These are phyloP conservation scores for Periconia sp. DNA, from an alignment of 2,329 filamentous ascomycete genomes.

Conservation along the genomic window DNA sequence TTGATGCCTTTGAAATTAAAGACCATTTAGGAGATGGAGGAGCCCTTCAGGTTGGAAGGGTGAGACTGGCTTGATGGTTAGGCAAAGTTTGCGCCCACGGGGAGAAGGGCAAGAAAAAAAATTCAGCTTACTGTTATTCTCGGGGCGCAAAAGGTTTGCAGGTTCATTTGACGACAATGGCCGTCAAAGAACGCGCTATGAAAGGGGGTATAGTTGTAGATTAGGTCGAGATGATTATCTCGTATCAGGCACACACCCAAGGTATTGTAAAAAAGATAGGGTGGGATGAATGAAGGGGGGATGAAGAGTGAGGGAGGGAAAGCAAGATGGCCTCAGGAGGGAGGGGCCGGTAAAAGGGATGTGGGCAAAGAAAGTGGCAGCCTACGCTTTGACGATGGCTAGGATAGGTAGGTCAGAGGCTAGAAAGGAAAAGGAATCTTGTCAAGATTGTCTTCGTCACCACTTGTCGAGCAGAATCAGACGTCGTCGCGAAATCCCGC, in stretches of 20 bases:
- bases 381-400: conserved; percentile 7
- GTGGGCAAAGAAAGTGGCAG: conserved; percentile 21
- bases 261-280: conserved; percentile 2
- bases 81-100: conserved; percentile 12
- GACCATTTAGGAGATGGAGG: conserved; percentile 80
- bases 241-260: conserved; percentile 8
- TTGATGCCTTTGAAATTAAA: conserved; percentile 69
- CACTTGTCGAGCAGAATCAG: conserved; percentile 11
- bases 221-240: conserved; percentile 15
- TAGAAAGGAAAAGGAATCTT: conserved; percentile 14
- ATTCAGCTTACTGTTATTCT: conserved; percentile 60
- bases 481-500: background rate
- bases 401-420: background rate
- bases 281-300: conserved; percentile 8
- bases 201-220: conserved; percentile 27
- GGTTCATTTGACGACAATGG: conserved; percentile 96
- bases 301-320: conserved; percentile 14
- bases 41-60: conserved; percentile 62
- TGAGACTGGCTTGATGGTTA: conserved; percentile 43
- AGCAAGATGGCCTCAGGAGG: conserved; percentile 28
- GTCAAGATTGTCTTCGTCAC: conserved; percentile 17
- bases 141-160: conserved; percentile 69
- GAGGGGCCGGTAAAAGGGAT: conserved; percentile 20
- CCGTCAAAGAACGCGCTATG: conserved; percentile 87
- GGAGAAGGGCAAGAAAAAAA: conserved; percentile 33